A percentile compares a stretch with the other conserved stretches of the same genome.
These are phyloP conservation scores for Alternaria consortialis DNA, from an alignment of 2,329 filamentous ascomycete genomes.

Conservation along the genomic window DNA sequence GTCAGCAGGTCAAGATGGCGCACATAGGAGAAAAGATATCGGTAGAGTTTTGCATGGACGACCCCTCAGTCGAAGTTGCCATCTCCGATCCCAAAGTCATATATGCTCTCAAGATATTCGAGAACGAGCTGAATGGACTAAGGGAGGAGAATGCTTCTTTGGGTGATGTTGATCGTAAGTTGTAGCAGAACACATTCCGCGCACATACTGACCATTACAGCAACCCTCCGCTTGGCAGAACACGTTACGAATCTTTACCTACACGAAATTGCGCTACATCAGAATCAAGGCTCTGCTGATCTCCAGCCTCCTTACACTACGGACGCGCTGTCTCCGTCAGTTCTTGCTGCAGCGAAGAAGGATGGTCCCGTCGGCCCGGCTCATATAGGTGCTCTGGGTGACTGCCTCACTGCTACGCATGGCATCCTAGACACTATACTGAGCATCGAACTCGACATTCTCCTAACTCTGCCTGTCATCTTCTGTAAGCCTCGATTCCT, in stretches of 20 bases:
- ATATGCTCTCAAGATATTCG: slow-evolving; percentile 63
- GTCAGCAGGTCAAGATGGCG: slow-evolving; percentile 67
- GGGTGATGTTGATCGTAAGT: slow-evolving; percentile 48
- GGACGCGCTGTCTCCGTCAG: slow-evolving; percentile 51
- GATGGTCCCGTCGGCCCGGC: slow-evolving; percentile 55
- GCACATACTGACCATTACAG: slow-evolving; percentile 29
- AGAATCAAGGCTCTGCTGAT: slow-evolving; percentile 54
- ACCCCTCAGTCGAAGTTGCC: slow-evolving; percentile 59
- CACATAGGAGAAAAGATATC: slow-evolving; percentile 67
- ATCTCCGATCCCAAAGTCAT: slow-evolving; percentile 65
- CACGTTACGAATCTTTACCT: slow-evolving; percentile 60
- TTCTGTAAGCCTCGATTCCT: slow-evolving; percentile 47
- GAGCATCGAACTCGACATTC: slow-evolving; percentile 56
- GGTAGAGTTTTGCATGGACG: slow-evolving; percentile 65
- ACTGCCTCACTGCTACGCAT: slow-evolving; percentile 57
- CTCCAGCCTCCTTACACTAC: slow-evolving; percentile 57
- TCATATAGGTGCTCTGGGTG: slow-evolving; percentile 58
- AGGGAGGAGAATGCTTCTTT: slow-evolving; percentile 52
- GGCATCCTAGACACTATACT: slow-evolving; percentile 61
- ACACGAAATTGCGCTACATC: slow-evolving; percentile 61
- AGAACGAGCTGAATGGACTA: slow-evolving; percentile 57
- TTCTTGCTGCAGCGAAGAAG: slow-evolving; percentile 50
- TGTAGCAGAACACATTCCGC: not conserved
- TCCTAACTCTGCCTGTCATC: slow-evolving; percentile 56
- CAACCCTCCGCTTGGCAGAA: slow-evolving; percentile 55